Percentiles rank a stretch among this genome's conserved stretches.
Conservation (phyloP, 768 basidiomycete species). For the Megacollybia marginata region DNA sequence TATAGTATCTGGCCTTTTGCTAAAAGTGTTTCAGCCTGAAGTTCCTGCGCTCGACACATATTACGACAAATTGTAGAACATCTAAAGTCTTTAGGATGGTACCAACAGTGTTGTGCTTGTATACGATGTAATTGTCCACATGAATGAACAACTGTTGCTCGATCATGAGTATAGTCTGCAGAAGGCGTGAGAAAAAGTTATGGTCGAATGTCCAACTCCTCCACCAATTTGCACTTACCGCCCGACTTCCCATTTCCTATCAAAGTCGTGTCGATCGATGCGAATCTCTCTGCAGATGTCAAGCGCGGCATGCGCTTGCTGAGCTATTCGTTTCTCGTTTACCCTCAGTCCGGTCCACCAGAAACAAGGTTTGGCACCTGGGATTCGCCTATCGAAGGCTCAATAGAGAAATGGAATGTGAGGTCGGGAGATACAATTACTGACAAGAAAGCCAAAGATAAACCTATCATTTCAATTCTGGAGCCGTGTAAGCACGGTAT, state of each 20-base stretch:
- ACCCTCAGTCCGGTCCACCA: slow-evolving; percentile 38
- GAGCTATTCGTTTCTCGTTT: slow-evolving; percentile 74
- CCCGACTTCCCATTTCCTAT: slow-evolving; percentile 81
- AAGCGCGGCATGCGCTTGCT: slow-evolving; percentile 72
- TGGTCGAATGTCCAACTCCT: slow-evolving; percentile 41
- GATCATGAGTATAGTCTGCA: slow-evolving; percentile 12
- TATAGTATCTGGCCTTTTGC: background rate
- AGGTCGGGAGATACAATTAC: slow-evolving; percentile 60
- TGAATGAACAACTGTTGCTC: slow-evolving; percentile 16
- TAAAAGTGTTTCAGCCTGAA: slow-evolving; percentile 54
- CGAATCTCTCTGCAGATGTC: slow-evolving; percentile 35
- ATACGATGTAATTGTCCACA: slow-evolving; percentile 21
- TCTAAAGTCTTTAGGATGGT: background rate
- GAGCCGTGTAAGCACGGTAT: slow-evolving; percentile 98
- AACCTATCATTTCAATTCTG: slow-evolving; percentile 55
- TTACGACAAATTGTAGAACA: slow-evolving; percentile 82
- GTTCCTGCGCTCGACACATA: slow-evolving; percentile 83
- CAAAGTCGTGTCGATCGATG: slow-evolving; percentile 66
- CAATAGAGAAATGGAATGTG: slow-evolving; percentile 64
- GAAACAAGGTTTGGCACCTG: slow-evolving; percentile 83
- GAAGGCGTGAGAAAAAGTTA: background rate
- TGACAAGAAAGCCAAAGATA: slow-evolving; percentile 47
- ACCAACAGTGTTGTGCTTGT: slow-evolving; percentile 44
- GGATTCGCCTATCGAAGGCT: slow-evolving; percentile 84
- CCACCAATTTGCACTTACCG: slow-evolving; percentile 75